Percentiles rank a stretch among this genome's conserved stretches.
phyloP scores from a whole-genome alignment of 192 early-diverging fungal species.

The Polychytrium aggregatum region DNA sequence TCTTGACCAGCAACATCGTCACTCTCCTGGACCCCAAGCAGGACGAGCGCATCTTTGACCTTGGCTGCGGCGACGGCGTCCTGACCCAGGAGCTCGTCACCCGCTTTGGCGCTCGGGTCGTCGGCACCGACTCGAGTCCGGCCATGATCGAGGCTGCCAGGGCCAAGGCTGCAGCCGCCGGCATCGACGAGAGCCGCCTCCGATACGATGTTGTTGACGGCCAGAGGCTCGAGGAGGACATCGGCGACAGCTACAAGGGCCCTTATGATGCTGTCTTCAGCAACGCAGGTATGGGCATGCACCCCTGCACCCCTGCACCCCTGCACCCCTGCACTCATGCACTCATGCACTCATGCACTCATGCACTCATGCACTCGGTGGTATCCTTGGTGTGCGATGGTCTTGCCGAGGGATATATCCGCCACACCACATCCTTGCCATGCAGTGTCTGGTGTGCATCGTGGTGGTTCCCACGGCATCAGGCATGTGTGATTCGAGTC shows the following conservation, averaged over 20 bases:
- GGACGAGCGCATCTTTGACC: constrained; percentile 48
- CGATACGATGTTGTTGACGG: constrained; percentile 38
- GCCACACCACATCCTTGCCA: not conserved
- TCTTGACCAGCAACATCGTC: constrained; percentile 34
- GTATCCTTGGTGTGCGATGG: too few relatives aligned
- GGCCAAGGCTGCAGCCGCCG: constrained; percentile 10
- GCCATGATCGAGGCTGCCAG: constrained; percentile 44
- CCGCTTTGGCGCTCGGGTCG: constrained; percentile 24
- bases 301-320: too few relatives aligned
- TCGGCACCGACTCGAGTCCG: constrained; percentile 47
- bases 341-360: not conserved
- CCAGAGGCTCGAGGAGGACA: constrained; percentile 26
- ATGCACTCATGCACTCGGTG: not conserved
- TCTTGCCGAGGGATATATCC: too few relatives aligned
- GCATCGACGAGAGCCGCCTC: not conserved
- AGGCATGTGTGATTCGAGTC: too few relatives aligned
- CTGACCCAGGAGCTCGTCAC: constrained; percentile 41
- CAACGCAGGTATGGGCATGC: constrained; percentile 37
- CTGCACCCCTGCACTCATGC: too few relatives aligned
- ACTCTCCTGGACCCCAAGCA: constrained; percentile 35
- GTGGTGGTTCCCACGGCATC: not conserved
- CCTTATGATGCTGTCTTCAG: constrained; percentile 60
- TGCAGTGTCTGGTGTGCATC: not conserved
- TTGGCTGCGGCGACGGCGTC: constrained; percentile 59
- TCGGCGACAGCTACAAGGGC: constrained; percentile 11